These are phyloP conservation scores for Camellia sinensis DNA, from an alignment of 148 eudicot species.

Conservation along the genomic window DNA sequence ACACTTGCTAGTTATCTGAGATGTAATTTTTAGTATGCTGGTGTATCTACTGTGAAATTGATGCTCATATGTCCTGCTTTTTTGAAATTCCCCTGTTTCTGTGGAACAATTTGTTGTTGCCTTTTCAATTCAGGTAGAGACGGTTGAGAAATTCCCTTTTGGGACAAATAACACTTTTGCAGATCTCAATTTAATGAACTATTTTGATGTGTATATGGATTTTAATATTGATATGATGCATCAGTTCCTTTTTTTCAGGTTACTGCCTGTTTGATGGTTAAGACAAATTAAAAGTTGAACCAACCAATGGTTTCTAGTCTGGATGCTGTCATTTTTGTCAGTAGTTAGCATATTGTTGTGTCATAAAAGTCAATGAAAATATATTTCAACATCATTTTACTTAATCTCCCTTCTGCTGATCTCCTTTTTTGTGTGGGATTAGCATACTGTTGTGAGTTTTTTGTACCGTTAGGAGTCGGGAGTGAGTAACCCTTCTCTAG, in stretches of 20 bases:
- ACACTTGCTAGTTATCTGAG: not conserved
- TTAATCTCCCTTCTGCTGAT: not conserved
- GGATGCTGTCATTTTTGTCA: not conserved
- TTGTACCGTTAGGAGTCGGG: too few species aligned
- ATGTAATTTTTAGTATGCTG: not conserved
- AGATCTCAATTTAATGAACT: not conserved
- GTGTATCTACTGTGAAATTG: not conserved
- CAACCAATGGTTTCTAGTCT: not conserved
- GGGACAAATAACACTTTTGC: not conserved
- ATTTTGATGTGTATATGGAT: not conserved
- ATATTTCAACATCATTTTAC: not conserved
- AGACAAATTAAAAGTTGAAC: not conserved
- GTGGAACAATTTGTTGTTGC: not conserved
- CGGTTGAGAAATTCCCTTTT: not conserved
- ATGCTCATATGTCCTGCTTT: conserved; percentile 2
- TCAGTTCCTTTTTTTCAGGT: not conserved
- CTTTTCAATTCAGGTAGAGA: not conserved
- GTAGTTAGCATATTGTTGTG: not conserved
- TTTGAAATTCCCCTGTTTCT: not conserved
- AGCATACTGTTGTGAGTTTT: too few species aligned
- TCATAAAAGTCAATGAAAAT: not conserved
- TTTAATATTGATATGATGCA: not conserved
- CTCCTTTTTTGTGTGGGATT: too few species aligned
- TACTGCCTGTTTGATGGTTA: not conserved
- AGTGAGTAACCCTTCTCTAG: too few species aligned